These are phyloP conservation scores for Magnolia changhungtana DNA, from an alignment of 164 flowering plant genomes.

Conservation along the genomic window DNA sequence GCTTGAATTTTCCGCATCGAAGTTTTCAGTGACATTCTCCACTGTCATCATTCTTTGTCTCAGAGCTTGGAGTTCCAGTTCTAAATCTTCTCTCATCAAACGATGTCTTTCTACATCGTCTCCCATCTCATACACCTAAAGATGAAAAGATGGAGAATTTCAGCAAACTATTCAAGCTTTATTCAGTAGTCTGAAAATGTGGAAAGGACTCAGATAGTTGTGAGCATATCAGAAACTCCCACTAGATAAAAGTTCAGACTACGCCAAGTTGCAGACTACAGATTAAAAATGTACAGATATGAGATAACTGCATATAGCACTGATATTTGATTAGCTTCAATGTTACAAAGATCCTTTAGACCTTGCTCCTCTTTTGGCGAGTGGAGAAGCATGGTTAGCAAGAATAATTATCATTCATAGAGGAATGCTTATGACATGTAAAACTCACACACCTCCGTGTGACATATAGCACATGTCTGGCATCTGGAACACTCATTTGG, in stretches of 20 bases:
- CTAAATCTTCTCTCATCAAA: slow-evolving; percentile 49
- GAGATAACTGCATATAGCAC: not conserved
- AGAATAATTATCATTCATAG: slow-evolving; percentile 2
- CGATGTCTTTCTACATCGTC: slow-evolving; percentile 60
- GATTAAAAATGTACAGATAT: not conserved
- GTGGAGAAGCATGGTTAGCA: not conserved
- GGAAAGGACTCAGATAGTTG: not conserved
- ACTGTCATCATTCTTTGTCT: slow-evolving; percentile 47
- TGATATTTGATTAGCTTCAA: not conserved
- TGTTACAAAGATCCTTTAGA: not conserved
- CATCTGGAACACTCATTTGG: not conserved
- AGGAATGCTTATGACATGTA: not conserved
- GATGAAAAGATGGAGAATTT: slow-evolving; percentile 6
- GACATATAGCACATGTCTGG: not conserved
- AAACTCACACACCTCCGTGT: not conserved
- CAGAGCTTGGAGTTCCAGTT: slow-evolving; percentile 54
- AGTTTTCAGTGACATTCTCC: slow-evolving; percentile 39
- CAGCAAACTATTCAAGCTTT: not conserved
- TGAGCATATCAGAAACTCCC: not conserved
- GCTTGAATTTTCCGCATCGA: slow-evolving; percentile 26
- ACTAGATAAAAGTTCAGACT: not conserved
- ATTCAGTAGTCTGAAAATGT: not conserved
- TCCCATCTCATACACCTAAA: slow-evolving; percentile 76
- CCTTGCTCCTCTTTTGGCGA: not conserved
- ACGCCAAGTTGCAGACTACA: not conserved